Base-by-base conservation (phyloP, 164 flowering plant genomes). In the Macadamia tetraphylla region DNA sequence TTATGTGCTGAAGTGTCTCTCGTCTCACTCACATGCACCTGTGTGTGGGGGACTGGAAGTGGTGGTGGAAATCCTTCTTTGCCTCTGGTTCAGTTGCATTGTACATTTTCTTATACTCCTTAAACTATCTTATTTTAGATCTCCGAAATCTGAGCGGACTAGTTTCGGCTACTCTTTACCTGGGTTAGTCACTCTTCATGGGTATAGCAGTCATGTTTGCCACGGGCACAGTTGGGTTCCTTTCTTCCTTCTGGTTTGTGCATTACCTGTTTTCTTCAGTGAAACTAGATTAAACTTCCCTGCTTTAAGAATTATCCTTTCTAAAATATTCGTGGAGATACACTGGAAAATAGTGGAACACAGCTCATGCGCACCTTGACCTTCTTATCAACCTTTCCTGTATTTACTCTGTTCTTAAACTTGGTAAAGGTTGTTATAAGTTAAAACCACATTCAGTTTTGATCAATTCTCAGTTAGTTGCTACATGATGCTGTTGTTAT, bases 1-100 rank as follows among this genome's bases (percentile, higher is more conserved):
- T 94, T 90, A 14, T 90, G 96, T 70, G 96, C 96, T 32, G 96
- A 88, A 73, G 96, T 90, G 0, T 90, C 96, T 9, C 81, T 90
- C 6, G 94, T 88, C 35, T 75, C 88, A 90, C 96, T 46, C 88
- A 90, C 82, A 88, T 90, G 96, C 90, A 90, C 75, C 88, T 90
- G 1, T 90, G 96, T 60, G 94, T 88, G 30, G 96, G 88, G 76
- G 94, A 90, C 77, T 90, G 89, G 88, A 80, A 71, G 70, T 90
- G 96, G 96, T 90, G 96, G 96, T 90, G 96, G 96, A 90, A 90
- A 71, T 86, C 23, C 23, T 23, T 23, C 23, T 23, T 23, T 23
- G 23, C 23, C 23, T 23, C 23, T 23, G 23, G 23, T 11, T 90
- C 94, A 0, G 96, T 90, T 66, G 89, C 94, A 40, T 70, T 90